Conservation (phyloP, 371 early-diverging fungal genomes). For the Funneliformis caledonium region DNA sequence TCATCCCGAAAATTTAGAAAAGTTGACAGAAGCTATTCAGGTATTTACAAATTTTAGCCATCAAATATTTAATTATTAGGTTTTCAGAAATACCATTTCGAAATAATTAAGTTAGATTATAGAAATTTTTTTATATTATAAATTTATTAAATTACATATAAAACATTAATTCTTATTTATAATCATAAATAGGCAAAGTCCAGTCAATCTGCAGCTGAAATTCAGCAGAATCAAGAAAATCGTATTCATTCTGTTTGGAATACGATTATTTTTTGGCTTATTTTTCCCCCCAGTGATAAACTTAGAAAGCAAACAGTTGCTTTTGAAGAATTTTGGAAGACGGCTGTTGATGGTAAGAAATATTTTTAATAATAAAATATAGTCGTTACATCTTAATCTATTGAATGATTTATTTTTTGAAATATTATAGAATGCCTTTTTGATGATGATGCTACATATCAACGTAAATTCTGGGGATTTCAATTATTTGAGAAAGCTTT, state of each 20-base stretch:
- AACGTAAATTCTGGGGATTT: slow-evolving; percentile 89
- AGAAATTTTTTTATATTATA: not conserved
- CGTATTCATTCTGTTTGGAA: slow-evolving; percentile 42
- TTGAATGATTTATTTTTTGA: not conserved
- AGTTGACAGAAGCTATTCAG: slow-evolving; percentile 11
- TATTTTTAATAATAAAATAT: not conserved
- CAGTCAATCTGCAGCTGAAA: not conserved
- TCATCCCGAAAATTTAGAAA: slow-evolving; percentile 16
- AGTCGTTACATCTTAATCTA: not conserved
- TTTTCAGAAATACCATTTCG: no score
- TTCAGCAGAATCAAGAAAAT: slow-evolving; percentile 30
- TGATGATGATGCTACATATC: slow-evolving; percentile 70
- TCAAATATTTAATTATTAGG: no score
- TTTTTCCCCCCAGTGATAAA: slow-evolving; percentile 1
- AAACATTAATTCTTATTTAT: not conserved
- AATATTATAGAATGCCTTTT: slow-evolving; percentile 69
- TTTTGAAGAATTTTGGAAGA: slow-evolving; percentile 84
- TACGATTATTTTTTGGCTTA: slow-evolving; percentile 37
- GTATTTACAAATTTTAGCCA: not conserved
- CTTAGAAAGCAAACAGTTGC: slow-evolving; percentile 41
- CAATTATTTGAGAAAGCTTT: slow-evolving; percentile 75
- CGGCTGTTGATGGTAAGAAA: slow-evolving; percentile 71
- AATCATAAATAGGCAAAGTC: slow-evolving; percentile 2
- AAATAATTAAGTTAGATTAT: no score
- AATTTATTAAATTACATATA: not conserved